A percentile compares a stretch with the other conserved stretches of the same genome.
These are phyloP conservation scores for Rhipidocladum racemiflorum DNA, from an alignment of 176 grass and related monocot species.

Conservation along the genomic window DNA sequence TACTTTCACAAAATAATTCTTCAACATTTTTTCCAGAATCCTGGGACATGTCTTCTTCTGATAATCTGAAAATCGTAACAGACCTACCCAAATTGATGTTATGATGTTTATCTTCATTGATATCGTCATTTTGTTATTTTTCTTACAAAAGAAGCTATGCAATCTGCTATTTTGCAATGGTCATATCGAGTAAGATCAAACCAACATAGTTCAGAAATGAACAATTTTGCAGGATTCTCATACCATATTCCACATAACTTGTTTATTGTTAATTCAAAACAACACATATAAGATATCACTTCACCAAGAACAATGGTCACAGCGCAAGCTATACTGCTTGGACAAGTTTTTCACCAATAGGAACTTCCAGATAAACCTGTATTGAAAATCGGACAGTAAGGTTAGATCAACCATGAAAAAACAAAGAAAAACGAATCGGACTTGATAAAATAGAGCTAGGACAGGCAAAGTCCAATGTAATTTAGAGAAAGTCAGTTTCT, in stretches of 20 bases:
- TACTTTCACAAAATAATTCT: conserved; percentile 39
- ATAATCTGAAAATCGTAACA: conserved; percentile 49
- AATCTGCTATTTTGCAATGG: background rate
- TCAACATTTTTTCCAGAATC: conserved; percentile 39
- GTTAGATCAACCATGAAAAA: conserved; percentile 1
- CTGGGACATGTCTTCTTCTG: conserved; percentile 40
- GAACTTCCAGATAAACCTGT: conserved; percentile 96
- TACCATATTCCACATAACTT: background rate
- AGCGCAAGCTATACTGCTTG: conserved; percentile 10
- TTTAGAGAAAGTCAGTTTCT: background rate
- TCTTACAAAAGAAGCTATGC: background rate
- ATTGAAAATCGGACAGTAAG: background rate
- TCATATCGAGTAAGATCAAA: background rate
- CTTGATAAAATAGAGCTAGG: conserved; percentile 3
- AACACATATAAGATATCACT: background rate
- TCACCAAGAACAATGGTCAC: background rate
- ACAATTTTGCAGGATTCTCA: background rate
- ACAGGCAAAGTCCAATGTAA: conserved; percentile 12
- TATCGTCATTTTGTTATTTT: background rate
- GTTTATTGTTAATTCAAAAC: background rate
- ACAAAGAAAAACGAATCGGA: background rate
- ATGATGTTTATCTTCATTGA: conserved; percentile 33
- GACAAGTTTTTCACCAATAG: conserved; percentile 83
- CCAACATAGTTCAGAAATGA: background rate
- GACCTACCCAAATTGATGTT: conserved; percentile 48